Evolutionary conservation across 352 stramenopile genomes (phyloP).

Genomic region (Phytophthora pluvialis): DNA sequence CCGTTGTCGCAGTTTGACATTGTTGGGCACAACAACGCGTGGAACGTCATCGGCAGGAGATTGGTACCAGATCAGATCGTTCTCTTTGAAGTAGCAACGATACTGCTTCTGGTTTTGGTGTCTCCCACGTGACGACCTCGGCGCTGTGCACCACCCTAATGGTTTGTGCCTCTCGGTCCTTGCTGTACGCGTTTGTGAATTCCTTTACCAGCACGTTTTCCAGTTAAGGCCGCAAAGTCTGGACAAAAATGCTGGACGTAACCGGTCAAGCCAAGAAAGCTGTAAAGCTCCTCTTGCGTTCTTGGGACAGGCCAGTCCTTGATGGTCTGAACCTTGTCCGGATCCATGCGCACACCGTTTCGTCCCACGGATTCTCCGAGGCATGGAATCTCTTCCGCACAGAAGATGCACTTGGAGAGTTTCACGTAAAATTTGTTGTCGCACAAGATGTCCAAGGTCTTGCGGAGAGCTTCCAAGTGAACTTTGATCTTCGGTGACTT

Average conservation of each 20-base stretch:
- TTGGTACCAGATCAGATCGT: constrained; percentile 12
- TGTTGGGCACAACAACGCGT: constrained; percentile 19
- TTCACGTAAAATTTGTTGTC: background rate
- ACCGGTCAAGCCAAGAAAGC: too few species aligned
- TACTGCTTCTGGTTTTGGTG: background rate
- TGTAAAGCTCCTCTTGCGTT: too few species aligned
- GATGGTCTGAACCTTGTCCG: background rate
- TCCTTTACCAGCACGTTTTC: too few species aligned
- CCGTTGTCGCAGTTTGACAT: constrained; percentile 6
- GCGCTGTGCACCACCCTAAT: background rate
- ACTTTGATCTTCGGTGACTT: background rate
- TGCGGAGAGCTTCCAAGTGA: too few species aligned
- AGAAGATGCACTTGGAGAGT: background rate
- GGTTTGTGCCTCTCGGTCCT: background rate
- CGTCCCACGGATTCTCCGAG: background rate
- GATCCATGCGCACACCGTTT: background rate
- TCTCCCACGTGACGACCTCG: background rate
- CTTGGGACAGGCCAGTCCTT: background rate
- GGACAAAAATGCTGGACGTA: background rate
- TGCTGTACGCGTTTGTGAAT: too few species aligned
- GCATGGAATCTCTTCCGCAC: background rate
- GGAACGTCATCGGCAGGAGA: constrained; percentile 8
- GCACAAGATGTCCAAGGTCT: too few species aligned
- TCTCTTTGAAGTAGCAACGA: background rate
- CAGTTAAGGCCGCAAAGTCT: too few species aligned